phyloP scores from a whole-genome alignment of 1,139 yeast genomes.

The Candida smagusa region DNA sequence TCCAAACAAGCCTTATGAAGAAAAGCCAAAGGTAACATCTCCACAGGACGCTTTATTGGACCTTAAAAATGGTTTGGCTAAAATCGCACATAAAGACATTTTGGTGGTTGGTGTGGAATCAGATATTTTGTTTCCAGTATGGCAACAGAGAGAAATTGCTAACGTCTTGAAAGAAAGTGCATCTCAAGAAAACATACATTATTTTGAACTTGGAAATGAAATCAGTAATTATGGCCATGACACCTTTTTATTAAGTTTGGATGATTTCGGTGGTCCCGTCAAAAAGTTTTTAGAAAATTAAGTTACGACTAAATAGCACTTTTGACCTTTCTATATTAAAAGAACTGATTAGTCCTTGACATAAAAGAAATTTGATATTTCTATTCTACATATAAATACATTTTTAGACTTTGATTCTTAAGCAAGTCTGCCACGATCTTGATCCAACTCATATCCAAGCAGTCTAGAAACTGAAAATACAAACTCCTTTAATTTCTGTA shows the following conservation, averaged over 20 bases:
- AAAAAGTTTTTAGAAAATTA: slow-evolving; percentile 49
- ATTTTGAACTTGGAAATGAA: slow-evolving; percentile 72
- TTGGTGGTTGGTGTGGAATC: slow-evolving; percentile 88
- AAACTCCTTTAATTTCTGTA: slow-evolving; percentile 50
- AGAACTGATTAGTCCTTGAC: too few relatives aligned
- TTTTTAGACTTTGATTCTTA: slow-evolving; percentile 8
- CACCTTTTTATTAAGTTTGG: slow-evolving; percentile 75
- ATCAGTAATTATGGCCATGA: slow-evolving; percentile 86
- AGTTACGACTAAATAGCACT: too few relatives aligned
- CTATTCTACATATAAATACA: too few relatives aligned
- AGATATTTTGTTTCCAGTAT: slow-evolving; percentile 86
- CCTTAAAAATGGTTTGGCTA: slow-evolving; percentile 60
- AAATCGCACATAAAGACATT: slow-evolving; percentile 61
- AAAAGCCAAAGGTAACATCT: slow-evolving; percentile 38
- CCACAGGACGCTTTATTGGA: slow-evolving; percentile 59
- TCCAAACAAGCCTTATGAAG: slow-evolving; percentile 57
- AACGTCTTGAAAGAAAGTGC: slow-evolving; percentile 46
- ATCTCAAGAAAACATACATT: slow-evolving; percentile 34
- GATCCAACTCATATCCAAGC: slow-evolving; percentile 65
- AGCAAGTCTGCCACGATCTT: slow-evolving; percentile 50
- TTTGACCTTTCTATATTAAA: not conserved
- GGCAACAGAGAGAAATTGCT: slow-evolving; percentile 89
- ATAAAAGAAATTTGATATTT: too few relatives aligned
- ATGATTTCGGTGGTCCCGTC: slow-evolving; percentile 78
- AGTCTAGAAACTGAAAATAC: slow-evolving; percentile 47